Evolutionary conservation across 169 alveolate genomes (phyloP), one percentile per base, ranked within the genome.

Genomic region (Plasmodium vinckei): DNA sequence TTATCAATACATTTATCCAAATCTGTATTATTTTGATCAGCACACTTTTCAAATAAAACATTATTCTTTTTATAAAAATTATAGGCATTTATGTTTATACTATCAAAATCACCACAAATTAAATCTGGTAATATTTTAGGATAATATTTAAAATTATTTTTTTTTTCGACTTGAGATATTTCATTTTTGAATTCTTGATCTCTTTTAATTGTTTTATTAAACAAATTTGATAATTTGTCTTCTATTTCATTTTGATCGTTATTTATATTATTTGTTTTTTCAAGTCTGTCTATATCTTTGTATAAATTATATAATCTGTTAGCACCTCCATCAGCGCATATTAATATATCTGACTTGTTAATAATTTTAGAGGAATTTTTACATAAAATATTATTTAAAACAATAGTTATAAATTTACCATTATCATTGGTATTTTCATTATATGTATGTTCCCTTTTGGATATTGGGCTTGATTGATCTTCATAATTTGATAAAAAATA

Each of bases 241-340:
- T 51, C 59, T 23, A 2, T 46, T 9, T 68, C 60, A 15, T 21
- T 75, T 61, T 54, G 13, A 3, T 5, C 25, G 23, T 51, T 12
- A 19, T 7, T 5, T 42, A 53, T 33, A 23, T 69, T 12, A 23
- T 23, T 84, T 65, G 23, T 9, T 7, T 10, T 47, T 42, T 68
- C 67, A n/a, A 64, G 61, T 19, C 7, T 63, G n/a, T 44, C 72
- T 46, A 75, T 9, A 4, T 47, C 23, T 12, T 10, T 42, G 44
- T 86, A 57, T 53, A 57, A 63, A 51, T 84, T 60, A 61, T 84
- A 84, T 54, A 84, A 44, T n/a, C 57, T 42, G 46, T 84, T 84
- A 6, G 91, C 91, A 9, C 91, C 91, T 4, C 91, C 91, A 84
- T 84, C 91, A 12, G 91, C 91, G 42, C 91, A 84, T 57, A 84